Base-by-base conservation (phyloP, 306 rosid species). In the Glycine soja region DNA sequence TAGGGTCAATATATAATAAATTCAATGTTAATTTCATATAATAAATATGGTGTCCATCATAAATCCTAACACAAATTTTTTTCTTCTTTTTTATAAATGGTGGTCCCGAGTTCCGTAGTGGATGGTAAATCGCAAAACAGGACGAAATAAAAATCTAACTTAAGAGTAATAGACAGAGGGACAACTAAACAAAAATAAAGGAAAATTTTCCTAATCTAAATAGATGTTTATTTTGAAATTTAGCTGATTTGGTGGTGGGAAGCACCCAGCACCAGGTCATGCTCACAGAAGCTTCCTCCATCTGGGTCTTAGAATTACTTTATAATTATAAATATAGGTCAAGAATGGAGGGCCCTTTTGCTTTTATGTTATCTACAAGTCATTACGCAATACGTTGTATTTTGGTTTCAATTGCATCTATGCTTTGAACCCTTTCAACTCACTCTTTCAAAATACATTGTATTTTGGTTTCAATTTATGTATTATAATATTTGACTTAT, bases 401-500 rank as follows among this genome's bases (percentile, higher is more conserved):
- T 80, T 34, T 47, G 32, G 14, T 78, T 79, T 80, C 59, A 70
- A 24, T 58, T 79, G 3, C 18, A 57, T 68, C 7, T 56, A 58
- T 70, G 36, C 56, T 76, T 54, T 63, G 72, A 13, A 48, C 54
- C 66, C 75, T 53, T 78, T 77, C 48, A 65, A 7, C 11, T 51
- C 81, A 54, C 67, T 54, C 69, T 78, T 78, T 45, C 59, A 18
- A 19, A 80, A 59, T 80, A 59, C 77, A 80, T 70, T 80, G 83
- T 61, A 70, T 80, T 80, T 34, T 47, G 32, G 14, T 78, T 79
- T 80, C 59, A 70, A 24, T 58, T 79, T 56, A 58, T 70, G 36
- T 43, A 59, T 76, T 77, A 53, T 61, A 62, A 24, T 7, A 51
- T 82, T 82, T 82, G 86, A 82, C 82, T 76, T 76, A 6, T 70